Conservation (phyloP, 768 basidiomycete genomes). For the Roridomyces roridus region DNA sequence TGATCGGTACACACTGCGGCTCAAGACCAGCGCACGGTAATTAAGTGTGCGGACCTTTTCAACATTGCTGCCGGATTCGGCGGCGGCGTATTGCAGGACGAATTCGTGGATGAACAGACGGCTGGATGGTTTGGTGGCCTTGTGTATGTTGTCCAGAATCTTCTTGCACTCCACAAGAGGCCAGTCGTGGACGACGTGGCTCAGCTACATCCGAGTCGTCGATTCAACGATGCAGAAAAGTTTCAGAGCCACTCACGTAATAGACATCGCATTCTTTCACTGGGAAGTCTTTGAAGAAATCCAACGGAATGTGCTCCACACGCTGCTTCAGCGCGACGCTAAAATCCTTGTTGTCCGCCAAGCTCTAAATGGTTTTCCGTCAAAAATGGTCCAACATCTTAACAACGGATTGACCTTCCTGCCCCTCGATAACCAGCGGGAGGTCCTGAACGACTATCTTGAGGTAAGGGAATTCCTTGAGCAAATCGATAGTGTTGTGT, state of each 20-base stretch:
- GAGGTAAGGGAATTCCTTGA: constrained; percentile 39
- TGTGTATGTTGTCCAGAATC: too few relatives aligned
- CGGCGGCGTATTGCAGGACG: too few relatives aligned
- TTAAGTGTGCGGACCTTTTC: not conserved
- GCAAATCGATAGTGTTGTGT: constrained; percentile 36
- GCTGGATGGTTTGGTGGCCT: too few relatives aligned
- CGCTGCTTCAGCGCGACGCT: constrained; percentile 1
- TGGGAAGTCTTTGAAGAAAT: constrained; percentile 34
- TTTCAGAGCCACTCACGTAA: constrained; percentile 27
- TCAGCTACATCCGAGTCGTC: not conserved
- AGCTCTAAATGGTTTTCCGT: too few relatives aligned
- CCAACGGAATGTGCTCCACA: constrained; percentile 28
- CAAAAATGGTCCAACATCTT: too few relatives aligned
- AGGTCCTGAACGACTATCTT: constrained; percentile 45
- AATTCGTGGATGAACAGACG: too few relatives aligned
- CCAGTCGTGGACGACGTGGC: too few relatives aligned
- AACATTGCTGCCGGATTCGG: too few relatives aligned
- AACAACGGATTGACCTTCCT: constrained; percentile 18
- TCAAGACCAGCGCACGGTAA: too few relatives aligned
- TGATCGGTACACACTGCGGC: not conserved
- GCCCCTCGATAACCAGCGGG: constrained; percentile 32
- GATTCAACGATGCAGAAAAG: not conserved
- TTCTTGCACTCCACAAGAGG: constrained; percentile 31
- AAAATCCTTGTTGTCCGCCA: too few relatives aligned
- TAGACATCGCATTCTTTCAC: constrained; percentile 28